These are phyloP conservation scores for Niebla homalea DNA, from an alignment of 495 filamentous ascomycete genomes.

Conservation along the genomic window DNA sequence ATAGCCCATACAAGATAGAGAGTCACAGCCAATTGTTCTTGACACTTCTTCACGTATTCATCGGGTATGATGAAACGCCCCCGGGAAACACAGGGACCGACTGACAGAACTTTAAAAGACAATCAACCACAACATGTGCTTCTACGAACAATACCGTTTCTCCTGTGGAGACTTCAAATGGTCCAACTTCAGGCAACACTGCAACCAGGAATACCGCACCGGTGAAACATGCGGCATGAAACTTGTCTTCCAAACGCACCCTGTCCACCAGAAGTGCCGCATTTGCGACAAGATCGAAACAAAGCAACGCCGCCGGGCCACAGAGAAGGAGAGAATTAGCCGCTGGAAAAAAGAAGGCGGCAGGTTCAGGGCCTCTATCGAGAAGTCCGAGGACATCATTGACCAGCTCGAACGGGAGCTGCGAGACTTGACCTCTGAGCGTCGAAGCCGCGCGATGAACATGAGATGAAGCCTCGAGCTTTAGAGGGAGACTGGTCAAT, in stretches of 20 bases:
- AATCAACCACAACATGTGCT: slow-evolving; percentile 36
- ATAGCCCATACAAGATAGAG: too few relatives aligned
- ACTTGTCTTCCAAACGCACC: slow-evolving; percentile 60
- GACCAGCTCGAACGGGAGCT: slow-evolving; percentile 50
- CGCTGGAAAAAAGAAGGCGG: slow-evolving; percentile 65
- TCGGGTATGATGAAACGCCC: too few relatives aligned
- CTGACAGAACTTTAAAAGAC: not conserved
- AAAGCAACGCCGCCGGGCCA: slow-evolving; percentile 61
- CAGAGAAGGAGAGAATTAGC: slow-evolving; percentile 63
- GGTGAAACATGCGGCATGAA: slow-evolving; percentile 97
- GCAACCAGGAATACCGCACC: slow-evolving; percentile 90
- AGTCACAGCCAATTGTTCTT: too few relatives aligned
- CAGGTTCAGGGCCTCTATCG: slow-evolving; percentile 68
- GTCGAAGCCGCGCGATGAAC: slow-evolving; percentile 11
- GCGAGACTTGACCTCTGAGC: slow-evolving; percentile 35
- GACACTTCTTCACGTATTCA: too few relatives aligned
- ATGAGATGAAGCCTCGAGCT: too few relatives aligned
- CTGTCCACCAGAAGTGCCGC: slow-evolving; percentile 51
- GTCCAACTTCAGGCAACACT: slow-evolving; percentile 88
- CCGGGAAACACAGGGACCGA: not conserved
- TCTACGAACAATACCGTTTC: slow-evolving; percentile 44
- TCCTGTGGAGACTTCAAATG: slow-evolving; percentile 88
- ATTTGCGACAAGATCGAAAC: slow-evolving; percentile 87
- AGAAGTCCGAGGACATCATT: slow-evolving; percentile 54
- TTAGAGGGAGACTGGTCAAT: too few relatives aligned